Base-by-base conservation (phyloP, 2,329 filamentous ascomycete genomes). In the Diaporthe ilicicola region DNA sequence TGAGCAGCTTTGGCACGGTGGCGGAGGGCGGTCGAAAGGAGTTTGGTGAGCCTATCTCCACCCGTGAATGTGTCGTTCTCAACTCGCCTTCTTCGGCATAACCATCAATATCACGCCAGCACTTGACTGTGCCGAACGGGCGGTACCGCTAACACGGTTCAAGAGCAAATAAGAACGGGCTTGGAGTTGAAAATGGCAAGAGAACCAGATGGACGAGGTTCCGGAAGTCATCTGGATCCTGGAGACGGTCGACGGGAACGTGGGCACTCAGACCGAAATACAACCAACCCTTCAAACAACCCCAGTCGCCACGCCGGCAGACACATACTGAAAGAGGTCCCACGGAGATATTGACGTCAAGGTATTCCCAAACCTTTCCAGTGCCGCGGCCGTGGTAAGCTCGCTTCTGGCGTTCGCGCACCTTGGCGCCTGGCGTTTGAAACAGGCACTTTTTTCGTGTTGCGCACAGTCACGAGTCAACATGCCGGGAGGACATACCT, bases 381-480 rank as follows among this genome's bases (percentile, higher is more conserved):
- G 55, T 50, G 17, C 46, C 48, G 46, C 46, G 48, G 44, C 24
- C 46, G 42, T 50, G 32, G 67, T 53, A 59, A 51, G 48, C 46
- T 24, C 54, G 48, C 69, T 44, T 32, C n/a, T 19, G 46, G 59
- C 15, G 44, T 24, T 39, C 32, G 22, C 54, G 34, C 39, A 46
- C 19, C 67, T 66, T 70, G 61, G 68, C 69, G 48, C 6, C 44
- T 55, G 37, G 39, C 65, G 51, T 48, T 56, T 56, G 54, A 56
- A 68, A 54, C 48, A 56, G 51, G 32, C 39, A 39, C 56, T 44
- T 46, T 48, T 64, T 50, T 64, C 59, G 27, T 66, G 37, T 62
- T 27, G 62, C 54, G 69, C 69, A 54, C 69, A 15, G 1, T 29
- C 64, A 62, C 69, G 69, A 71, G 48, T 71, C 69, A 71, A 39